Evolutionary conservation across 2,329 filamentous ascomycete genomes (phyloP).

Genomic region (Thielaviopsis euricoi): DNA sequence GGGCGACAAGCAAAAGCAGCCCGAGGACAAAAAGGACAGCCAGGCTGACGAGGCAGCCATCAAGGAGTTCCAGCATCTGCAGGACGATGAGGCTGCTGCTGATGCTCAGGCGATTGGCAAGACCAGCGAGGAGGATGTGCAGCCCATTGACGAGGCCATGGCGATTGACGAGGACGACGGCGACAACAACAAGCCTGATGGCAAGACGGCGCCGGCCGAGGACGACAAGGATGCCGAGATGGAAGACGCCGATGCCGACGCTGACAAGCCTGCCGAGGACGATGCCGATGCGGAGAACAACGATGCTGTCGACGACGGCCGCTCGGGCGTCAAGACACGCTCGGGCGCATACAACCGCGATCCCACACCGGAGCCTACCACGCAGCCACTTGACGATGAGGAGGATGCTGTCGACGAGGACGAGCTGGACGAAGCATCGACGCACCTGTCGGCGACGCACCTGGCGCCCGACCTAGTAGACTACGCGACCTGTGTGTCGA

Average conservation of each 20-base stretch:
- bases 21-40: slow-evolving; percentile 24
- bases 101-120: slow-evolving; percentile 85
- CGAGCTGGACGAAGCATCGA: slow-evolving; percentile 36
- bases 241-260: slow-evolving; percentile 20
- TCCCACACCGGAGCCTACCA: slow-evolving; percentile 19
- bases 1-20: slow-evolving; percentile 33
- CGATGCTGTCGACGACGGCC: slow-evolving; percentile 32
- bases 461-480: slow-evolving; percentile 37
- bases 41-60: slow-evolving; percentile 45
- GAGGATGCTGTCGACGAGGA: slow-evolving; percentile 27
- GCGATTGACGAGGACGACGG: slow-evolving; percentile 66
- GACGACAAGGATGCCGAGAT: slow-evolving; percentile 31
- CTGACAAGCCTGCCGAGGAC: slow-evolving; percentile 21
- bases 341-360: slow-evolving; percentile 42
- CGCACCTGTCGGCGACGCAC: slow-evolving; percentile 58
- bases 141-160: slow-evolving; percentile 74
- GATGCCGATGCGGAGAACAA: slow-evolving; percentile 24
- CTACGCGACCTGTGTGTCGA: slow-evolving; percentile 43
- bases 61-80: slow-evolving; percentile 85
- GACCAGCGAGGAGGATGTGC: slow-evolving; percentile 72
- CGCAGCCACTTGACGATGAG: slow-evolving; percentile 23
- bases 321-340: slow-evolving; percentile 42
- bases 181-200: slow-evolving; percentile 36
- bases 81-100: slow-evolving; percentile 63
- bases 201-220: slow-evolving; percentile 33